These are phyloP conservation scores for Sporothrix globosa DNA, from an alignment of 2,329 filamentous ascomycete species.

Conservation along the genomic window DNA sequence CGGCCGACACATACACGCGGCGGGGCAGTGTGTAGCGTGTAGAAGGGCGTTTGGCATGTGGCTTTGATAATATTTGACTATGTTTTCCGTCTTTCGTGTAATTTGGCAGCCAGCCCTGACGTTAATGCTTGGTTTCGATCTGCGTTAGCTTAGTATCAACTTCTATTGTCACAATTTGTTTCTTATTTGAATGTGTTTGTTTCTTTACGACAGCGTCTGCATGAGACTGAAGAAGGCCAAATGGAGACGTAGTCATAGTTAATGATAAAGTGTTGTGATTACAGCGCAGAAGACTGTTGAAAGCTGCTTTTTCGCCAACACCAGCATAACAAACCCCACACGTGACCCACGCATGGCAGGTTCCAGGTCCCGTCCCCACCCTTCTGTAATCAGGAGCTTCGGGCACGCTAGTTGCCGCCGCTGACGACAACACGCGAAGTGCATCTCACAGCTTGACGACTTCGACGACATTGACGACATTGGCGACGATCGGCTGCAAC, in stretches of 20 bases:
- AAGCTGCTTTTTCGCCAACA: too few relatives aligned
- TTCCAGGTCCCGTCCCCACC: background rate
- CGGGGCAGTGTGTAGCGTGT: constrained; percentile 29
- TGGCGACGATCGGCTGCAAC: background rate
- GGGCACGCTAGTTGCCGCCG: constrained; percentile 4
- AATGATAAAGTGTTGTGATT: too few relatives aligned
- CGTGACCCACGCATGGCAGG: constrained; percentile 15
- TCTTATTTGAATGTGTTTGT: too few relatives aligned
- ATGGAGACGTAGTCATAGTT: too few relatives aligned
- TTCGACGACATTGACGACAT: background rate
- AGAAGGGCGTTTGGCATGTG: too few relatives aligned
- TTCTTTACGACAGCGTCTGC: too few relatives aligned
- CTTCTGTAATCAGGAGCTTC: constrained; percentile 19
- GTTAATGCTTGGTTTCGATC: too few relatives aligned
- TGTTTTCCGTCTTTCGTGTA: background rate
- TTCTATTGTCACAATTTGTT: too few relatives aligned
- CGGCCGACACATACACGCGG: constrained; percentile 24
- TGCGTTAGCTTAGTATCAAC: too few relatives aligned
- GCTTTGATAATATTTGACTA: background rate
- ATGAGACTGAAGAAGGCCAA: too few relatives aligned
- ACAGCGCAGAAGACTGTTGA: too few relatives aligned
- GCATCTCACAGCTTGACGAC: background rate
- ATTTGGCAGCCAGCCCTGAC: too few relatives aligned
- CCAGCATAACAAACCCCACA: background rate
- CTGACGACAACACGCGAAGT: constrained; percentile 4